Evolutionary conservation across 148 eudicot species (phyloP).

Genomic region (Fagopyrum esculentum): DNA sequence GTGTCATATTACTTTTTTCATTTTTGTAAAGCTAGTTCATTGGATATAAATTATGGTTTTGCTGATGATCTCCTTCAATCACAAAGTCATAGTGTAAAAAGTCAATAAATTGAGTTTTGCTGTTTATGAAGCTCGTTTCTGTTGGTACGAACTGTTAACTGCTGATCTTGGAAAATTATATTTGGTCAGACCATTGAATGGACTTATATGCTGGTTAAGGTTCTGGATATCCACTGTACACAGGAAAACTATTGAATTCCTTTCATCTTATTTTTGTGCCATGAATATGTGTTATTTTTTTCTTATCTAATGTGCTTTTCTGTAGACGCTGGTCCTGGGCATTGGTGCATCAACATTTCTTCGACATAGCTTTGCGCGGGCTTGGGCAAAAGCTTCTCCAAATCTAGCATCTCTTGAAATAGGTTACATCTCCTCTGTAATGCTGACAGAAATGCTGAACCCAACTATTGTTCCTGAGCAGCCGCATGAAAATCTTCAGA

Average conservation of each 20-base stretch:
- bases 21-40: neutral
- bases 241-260: neutral
- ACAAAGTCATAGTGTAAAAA: neutral
- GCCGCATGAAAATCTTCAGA: conserved; percentile 27
- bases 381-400: conserved; percentile 70
- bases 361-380: conserved; percentile 64
- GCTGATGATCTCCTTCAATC: neutral
- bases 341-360: conserved; percentile 74
- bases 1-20: neutral
- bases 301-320: conserved; percentile 16
- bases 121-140: neutral
- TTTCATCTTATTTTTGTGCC: neutral
- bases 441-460: conserved; percentile 72
- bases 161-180: neutral
- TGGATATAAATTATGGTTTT: neutral
- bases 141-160: neutral
- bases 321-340: conserved; percentile 77
- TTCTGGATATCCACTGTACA: neutral
- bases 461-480: conserved; percentile 47
- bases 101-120: neutral
- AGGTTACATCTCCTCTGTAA: conserved; percentile 66
- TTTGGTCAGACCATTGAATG: neutral
- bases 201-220: neutral
- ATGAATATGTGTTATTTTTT: neutral
- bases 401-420: conserved; percentile 69